A percentile compares a stretch with the other conserved stretches of the same genome.
Conservation (phyloP, 208 protist species). For the Wallacemonas collosoma region DNA sequence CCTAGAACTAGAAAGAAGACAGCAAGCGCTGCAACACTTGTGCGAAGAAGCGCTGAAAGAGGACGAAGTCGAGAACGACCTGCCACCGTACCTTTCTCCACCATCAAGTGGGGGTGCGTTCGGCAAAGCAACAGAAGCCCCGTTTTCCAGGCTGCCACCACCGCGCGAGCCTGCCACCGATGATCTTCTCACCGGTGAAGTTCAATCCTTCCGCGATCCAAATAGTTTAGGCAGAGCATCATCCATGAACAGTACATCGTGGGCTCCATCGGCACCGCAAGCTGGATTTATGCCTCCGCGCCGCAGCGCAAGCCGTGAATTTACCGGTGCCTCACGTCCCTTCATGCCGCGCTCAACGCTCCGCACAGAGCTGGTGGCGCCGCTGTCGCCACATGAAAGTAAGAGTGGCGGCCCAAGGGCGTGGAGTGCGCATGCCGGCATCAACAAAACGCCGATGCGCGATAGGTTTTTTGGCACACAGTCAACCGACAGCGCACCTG, state of each 20-base stretch:
- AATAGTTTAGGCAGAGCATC: slow-evolving; percentile 52
- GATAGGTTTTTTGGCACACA: background rate
- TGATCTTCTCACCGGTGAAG: slow-evolving; percentile 69
- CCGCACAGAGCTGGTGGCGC: background rate
- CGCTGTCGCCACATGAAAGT: background rate
- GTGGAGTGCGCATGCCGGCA: slow-evolving; percentile 8
- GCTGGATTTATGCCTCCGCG: slow-evolving; percentile 7
- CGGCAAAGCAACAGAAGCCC: background rate
- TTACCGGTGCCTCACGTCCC: background rate
- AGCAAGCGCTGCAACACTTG: slow-evolving; percentile 53
- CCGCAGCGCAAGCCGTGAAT: slow-evolving; percentile 9
- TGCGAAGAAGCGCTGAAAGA: slow-evolving; percentile 64
- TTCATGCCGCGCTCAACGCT: slow-evolving; percentile 11
- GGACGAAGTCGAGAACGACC: slow-evolving; percentile 31
- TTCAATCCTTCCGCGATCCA: slow-evolving; percentile 68
- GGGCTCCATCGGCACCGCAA: slow-evolving; percentile 4
- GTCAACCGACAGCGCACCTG: background rate
- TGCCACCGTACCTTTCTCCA: slow-evolving; percentile 6
- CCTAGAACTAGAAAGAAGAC: slow-evolving; percentile 54
- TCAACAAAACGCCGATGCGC: slow-evolving; percentile 9
- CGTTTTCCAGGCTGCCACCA: slow-evolving; percentile 5
- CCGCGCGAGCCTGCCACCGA: slow-evolving; percentile 12
- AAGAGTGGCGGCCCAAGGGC: background rate
- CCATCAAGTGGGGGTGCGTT: slow-evolving; percentile 5
- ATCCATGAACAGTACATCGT: slow-evolving; percentile 30